Evolutionary conservation across 768 basidiomycete species (phyloP).

Genomic region (Russula dissimulans): DNA sequence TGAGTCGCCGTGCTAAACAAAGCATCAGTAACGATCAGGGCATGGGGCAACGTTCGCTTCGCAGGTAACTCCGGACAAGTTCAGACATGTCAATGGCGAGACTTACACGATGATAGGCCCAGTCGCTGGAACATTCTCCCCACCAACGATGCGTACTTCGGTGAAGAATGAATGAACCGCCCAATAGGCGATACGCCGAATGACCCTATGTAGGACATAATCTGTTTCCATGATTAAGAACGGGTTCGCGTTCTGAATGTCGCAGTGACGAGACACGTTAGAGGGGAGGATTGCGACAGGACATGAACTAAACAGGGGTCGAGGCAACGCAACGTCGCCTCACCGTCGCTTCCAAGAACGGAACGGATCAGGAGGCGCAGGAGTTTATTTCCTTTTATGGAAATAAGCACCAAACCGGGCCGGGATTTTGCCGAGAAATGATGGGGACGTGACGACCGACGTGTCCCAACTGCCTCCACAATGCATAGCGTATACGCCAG

Average conservation of each 20-base stretch:
- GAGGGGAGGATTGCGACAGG: neutral
- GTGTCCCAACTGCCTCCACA: neutral
- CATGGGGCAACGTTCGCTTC: neutral
- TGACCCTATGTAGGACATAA: slow-evolving; percentile 52
- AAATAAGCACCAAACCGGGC: neutral
- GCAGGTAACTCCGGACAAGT: neutral
- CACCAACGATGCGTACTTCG: slow-evolving; percentile 77
- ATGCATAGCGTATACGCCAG: slow-evolving; percentile 71
- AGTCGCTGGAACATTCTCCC: slow-evolving; percentile 76
- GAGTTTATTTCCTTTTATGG: slow-evolving; percentile 1
- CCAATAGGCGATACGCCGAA: slow-evolving; percentile 62
- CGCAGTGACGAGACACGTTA: neutral
- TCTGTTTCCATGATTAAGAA: slow-evolving; percentile 26
- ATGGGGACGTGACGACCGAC: no score
- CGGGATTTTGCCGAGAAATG: neutral
- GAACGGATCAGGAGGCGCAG: neutral
- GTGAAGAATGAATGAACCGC: slow-evolving; percentile 84
- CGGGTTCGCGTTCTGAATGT: neutral
- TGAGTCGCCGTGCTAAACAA: slow-evolving; percentile 66
- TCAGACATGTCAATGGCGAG: neutral
- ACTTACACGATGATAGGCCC: slow-evolving; percentile 90
- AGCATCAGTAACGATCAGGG: slow-evolving; percentile 8
- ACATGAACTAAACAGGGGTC: neutral
- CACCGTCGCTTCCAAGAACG: no score
- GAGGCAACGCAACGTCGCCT: neutral